phyloP scores from a whole-genome alignment of 2,329 filamentous ascomycete genomes.

The Lachnellula arida region DNA sequence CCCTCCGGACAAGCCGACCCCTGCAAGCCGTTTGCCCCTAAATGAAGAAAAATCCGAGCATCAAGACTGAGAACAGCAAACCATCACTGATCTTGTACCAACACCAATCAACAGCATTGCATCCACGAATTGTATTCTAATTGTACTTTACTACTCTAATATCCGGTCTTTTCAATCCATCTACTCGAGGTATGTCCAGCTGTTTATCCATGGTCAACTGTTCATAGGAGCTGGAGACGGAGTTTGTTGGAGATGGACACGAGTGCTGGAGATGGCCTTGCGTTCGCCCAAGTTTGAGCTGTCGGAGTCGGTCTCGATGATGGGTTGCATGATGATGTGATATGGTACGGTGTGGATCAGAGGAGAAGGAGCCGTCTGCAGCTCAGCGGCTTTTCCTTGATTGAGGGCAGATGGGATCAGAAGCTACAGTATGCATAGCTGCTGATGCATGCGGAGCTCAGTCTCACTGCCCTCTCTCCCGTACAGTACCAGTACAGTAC shows the following conservation, averaged over 20 bases:
- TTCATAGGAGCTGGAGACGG: not conserved
- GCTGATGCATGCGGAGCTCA: too few species aligned
- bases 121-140: constrained; percentile 10
- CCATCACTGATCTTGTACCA: constrained; percentile 17
- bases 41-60: constrained; percentile 13
- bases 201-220: not conserved
- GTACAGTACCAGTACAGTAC: not conserved
- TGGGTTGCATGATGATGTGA: not conserved
- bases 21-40: constrained; percentile 7
- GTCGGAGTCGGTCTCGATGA: not conserved
- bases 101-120: constrained; percentile 12
- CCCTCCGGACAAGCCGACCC: constrained; percentile 4
- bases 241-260: too few species aligned
- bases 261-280: not conserved
- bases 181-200: not conserved
- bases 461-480: not conserved
- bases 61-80: not conserved
- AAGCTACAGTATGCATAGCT: too few species aligned
- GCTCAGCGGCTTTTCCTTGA: not conserved
- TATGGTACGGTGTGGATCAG: constrained; percentile 9
- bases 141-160: constrained; percentile 15
- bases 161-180: not conserved
- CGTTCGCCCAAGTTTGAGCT: not conserved
- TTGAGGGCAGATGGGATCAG: not conserved
- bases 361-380: not conserved